A percentile compares a stretch with the other conserved stretches of the same genome.
phyloP scores from a whole-genome alignment of 2,329 filamentous ascomycete species.

The Aspergillus brunneoviolaceus region DNA sequence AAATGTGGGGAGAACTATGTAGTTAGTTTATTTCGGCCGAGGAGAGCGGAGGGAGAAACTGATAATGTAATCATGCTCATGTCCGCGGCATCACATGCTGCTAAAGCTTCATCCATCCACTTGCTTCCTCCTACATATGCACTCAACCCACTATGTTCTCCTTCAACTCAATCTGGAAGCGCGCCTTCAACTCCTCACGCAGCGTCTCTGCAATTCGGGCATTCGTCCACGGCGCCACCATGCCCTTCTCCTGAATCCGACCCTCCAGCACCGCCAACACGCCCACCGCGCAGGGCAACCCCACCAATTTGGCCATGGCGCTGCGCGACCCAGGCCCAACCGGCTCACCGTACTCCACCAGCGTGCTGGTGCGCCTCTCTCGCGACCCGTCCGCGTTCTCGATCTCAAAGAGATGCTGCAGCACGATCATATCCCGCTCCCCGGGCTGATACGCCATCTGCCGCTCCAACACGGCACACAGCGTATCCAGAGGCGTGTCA shows the following conservation, averaged over 20 bases:
- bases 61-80: not conserved
- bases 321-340: not conserved
- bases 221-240: not conserved
- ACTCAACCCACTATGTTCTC: not conserved
- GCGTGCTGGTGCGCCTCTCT: not conserved
- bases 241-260: not conserved
- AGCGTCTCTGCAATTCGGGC: not conserved
- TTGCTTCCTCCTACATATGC: not conserved
- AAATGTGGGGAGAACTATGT: too few species aligned
- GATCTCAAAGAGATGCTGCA: slow-evolving; percentile 5
- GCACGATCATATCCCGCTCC: slow-evolving; percentile 6
- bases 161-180: not conserved
- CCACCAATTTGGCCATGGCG: slow-evolving; percentile 2
- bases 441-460: slow-evolving; percentile 6
- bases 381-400: not conserved
- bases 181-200: not conserved
- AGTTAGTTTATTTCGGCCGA: too few species aligned
- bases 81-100: not conserved
- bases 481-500: slow-evolving; percentile 1
- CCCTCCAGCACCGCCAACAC: slow-evolving; percentile 2
- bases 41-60: too few species aligned
- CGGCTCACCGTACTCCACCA: not conserved
- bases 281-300: slow-evolving; percentile 2
- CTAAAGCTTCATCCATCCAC: not conserved
- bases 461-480: slow-evolving; percentile 2